phyloP scores from a whole-genome alignment of 163 green algal species.

The Prototheca stagnorum region DNA sequence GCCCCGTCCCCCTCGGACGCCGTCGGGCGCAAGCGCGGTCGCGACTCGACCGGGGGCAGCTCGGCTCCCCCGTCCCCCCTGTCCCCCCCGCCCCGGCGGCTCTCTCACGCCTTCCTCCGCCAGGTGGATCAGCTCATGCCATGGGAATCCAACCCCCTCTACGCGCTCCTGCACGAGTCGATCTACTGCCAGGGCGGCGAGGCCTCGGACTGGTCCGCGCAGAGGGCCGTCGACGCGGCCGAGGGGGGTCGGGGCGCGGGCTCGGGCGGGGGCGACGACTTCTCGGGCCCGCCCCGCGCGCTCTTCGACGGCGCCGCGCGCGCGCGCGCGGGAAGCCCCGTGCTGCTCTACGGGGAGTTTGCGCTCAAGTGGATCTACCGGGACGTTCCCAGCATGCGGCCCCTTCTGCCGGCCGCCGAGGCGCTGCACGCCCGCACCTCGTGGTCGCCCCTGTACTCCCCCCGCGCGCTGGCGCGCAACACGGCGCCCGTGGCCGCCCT shows the following conservation, averaged over 20 bases:
- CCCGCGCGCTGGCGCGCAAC: conserved; percentile 33
- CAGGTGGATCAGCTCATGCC: no score
- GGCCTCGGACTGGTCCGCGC: conserved; percentile 57
- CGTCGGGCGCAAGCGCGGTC: no score
- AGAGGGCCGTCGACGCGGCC: conserved; percentile 38
- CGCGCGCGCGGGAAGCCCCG: conserved; percentile 12
- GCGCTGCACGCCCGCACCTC: conserved; percentile 40
- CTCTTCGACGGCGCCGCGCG: conserved; percentile 48
- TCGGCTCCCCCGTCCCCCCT: no score
- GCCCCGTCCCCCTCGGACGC: no score
- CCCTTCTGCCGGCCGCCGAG: conserved; percentile 50
- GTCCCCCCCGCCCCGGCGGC: no score
- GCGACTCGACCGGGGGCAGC: no score
- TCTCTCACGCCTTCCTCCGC: no score
- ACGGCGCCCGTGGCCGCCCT: conserved; percentile 49
- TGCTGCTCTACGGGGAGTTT: conserved; percentile 63
- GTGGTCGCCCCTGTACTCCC: conserved; percentile 73
- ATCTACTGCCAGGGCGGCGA: conserved; percentile 75
- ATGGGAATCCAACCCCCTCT: conserved; percentile 86
- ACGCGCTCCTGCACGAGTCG: conserved; percentile 82
- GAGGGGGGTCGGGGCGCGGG: no score
- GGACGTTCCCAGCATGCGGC: conserved; percentile 58
- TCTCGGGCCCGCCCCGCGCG: no score
- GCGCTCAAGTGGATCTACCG: conserved; percentile 93
- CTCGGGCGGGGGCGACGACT: no score